Conservation (phyloP, 1,284 basidiomycete genomes). For the Austroboletus novae-zelandiae region DNA sequence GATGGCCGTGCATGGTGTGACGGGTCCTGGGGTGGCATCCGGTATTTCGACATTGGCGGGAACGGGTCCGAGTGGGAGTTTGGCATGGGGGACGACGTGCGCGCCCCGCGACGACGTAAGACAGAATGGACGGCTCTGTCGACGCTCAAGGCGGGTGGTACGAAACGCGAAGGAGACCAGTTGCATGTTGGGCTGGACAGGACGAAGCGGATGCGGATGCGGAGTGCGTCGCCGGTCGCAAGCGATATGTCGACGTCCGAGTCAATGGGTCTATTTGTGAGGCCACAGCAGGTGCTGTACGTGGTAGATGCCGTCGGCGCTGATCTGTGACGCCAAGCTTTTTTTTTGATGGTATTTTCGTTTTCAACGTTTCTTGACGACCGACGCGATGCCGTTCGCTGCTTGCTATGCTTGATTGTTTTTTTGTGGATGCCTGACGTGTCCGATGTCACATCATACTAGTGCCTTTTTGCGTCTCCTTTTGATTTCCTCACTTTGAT, state of each 20-base stretch:
- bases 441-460: too few species aligned
- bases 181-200: slow-evolving; percentile 49
- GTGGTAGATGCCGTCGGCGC: slow-evolving; percentile 69
- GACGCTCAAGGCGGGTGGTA: slow-evolving; percentile 20
- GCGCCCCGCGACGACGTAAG: slow-evolving; percentile 47
- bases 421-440: too few species aligned
- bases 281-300: slow-evolving; percentile 79
- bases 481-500: too few species aligned
- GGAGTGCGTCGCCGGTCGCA: slow-evolving; percentile 67
- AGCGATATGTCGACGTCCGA: slow-evolving; percentile 19
- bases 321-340: slow-evolving; percentile 29
- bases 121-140: slow-evolving; percentile 35
- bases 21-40: slow-evolving; percentile 73
- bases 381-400: too few species aligned
- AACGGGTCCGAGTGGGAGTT: slow-evolving; percentile 61
- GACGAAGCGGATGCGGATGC: slow-evolving; percentile 67
- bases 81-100: slow-evolving; percentile 39
- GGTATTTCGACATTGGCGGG: slow-evolving; percentile 73
- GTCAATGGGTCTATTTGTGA: slow-evolving; percentile 59
- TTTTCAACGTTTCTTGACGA: too few species aligned
- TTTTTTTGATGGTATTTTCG: too few species aligned
- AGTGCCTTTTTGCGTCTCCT: too few species aligned
- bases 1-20: slow-evolving; percentile 77
- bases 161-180: slow-evolving; percentile 68
- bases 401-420: too few species aligned